Percentiles rank a stretch among this genome's conserved stretches.
Evolutionary conservation across 306 rosid species (phyloP).

Genomic region (Quercus cerris): DNA sequence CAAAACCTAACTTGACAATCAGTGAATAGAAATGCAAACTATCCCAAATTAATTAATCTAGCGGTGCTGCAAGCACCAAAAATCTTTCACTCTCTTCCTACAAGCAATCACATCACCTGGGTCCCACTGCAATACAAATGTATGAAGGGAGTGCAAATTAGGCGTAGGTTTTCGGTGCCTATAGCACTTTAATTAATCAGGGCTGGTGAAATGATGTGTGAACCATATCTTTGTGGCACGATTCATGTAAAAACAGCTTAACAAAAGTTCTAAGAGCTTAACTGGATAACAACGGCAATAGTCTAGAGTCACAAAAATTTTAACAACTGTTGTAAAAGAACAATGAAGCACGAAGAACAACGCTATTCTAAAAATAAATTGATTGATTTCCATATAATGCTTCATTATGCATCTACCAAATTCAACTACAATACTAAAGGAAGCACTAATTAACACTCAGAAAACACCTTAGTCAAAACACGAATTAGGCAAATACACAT

Average conservation of each 20-base stretch:
- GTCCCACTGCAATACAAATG: too few relatives aligned
- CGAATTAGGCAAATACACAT: too few relatives aligned
- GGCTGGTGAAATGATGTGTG: not conserved
- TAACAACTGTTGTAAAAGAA: not conserved
- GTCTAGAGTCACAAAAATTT: too few relatives aligned
- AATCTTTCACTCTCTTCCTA: too few relatives aligned
- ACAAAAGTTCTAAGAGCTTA: not conserved
- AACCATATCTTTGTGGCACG: not conserved
- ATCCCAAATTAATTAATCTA: not conserved
- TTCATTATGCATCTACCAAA: not conserved
- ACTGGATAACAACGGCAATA: not conserved
- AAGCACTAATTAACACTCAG: too few relatives aligned
- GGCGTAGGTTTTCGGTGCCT: fast-evolving
- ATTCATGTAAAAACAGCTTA: not conserved
- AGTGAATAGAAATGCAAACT: not conserved
- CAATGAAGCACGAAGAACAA: not conserved
- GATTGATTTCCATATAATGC: not conserved
- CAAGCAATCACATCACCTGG: too few relatives aligned
- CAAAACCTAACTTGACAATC: constrained; percentile 1
- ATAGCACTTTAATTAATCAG: not conserved
- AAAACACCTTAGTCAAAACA: too few relatives aligned
- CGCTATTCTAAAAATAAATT: not conserved
- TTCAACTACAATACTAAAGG: not conserved
- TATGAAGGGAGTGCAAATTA: too few relatives aligned
- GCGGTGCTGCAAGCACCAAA: too few relatives aligned